Conservation (phyloP, 2,329 filamentous ascomycete genomes). For the Scopulariopsis brevicaulis region DNA sequence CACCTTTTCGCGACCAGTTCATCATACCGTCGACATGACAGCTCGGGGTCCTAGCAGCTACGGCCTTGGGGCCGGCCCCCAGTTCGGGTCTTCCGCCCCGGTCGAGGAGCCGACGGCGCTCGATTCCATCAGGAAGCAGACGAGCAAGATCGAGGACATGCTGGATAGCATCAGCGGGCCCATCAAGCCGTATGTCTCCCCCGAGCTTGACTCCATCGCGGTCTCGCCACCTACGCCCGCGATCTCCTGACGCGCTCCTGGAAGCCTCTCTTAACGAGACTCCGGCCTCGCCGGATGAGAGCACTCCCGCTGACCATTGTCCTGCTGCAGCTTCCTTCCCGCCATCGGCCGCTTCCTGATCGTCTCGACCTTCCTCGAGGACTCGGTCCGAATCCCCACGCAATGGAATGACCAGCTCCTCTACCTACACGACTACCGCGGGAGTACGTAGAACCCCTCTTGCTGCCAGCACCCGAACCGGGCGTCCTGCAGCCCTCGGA, state of each 20-base stretch:
- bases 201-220: neutral
- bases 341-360: conserved; percentile 95
- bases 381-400: conserved; percentile 89
- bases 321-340: conserved; percentile 63
- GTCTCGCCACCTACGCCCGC: neutral
- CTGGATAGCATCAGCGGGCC: conserved; percentile 82
- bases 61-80: conserved; percentile 61
- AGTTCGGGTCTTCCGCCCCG: conserved; percentile 48
- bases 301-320: conserved; percentile 1
- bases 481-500: neutral
- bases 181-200: conserved; percentile 69
- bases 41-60: conserved; percentile 64
- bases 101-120: conserved; percentile 58
- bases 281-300: no score
- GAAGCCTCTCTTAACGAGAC: neutral
- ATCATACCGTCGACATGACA: conserved; percentile 17
- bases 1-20: neutral
- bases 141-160: conserved; percentile 95
- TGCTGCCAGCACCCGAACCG: neutral
- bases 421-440: conserved; percentile 84
- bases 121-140: conserved; percentile 85
- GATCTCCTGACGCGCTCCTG: neutral
- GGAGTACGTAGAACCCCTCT: conserved; percentile 53
- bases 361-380: conserved; percentile 95
- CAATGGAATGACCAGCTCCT: conserved; percentile 94